Percentiles rank a stretch among this genome's conserved stretches.
These are phyloP conservation scores for Bipolaris victoriae DNA, from an alignment of 2,329 filamentous ascomycete genomes.

Conservation along the genomic window DNA sequence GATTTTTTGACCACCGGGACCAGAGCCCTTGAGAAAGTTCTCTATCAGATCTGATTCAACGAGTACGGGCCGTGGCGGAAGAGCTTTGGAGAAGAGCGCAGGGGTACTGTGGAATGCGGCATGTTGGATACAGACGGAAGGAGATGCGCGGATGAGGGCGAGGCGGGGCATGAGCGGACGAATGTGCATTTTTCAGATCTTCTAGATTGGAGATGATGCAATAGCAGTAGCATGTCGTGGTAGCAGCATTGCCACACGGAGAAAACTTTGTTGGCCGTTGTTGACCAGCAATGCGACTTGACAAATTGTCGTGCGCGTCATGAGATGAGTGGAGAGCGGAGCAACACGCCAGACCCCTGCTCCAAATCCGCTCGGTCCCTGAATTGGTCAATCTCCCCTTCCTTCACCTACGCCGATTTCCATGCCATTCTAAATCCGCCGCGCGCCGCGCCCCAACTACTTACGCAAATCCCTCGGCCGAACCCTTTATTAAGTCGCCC, in stretches of 20 bases:
- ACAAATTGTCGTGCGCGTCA: constrained; percentile 4
- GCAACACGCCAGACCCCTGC: not conserved
- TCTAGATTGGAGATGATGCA: constrained; percentile 15
- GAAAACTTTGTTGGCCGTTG: not conserved
- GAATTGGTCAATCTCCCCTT: constrained; percentile 13
- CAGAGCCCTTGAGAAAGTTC: constrained; percentile 85
- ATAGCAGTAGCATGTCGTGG: constrained; percentile 14
- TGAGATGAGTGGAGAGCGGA: not conserved
- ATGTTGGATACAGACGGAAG: constrained; percentile 17
- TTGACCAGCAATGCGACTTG: not conserved
- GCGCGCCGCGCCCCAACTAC: not conserved
- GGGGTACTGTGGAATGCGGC: constrained; percentile 25
- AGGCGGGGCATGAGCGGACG: constrained; percentile 13
- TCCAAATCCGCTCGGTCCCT: constrained; percentile 14
- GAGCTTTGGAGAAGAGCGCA: constrained; percentile 26
- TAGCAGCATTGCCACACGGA: constrained; percentile 19
- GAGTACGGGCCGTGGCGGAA: constrained; percentile 75
- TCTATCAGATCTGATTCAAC: constrained; percentile 82
- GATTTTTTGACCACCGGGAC: constrained; percentile 96
- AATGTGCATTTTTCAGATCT: constrained; percentile 16
- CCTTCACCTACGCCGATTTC: constrained; percentile 1
- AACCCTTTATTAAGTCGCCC: not conserved
- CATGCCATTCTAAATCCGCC: constrained; percentile 2
- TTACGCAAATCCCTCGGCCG: not conserved
- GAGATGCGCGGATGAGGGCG: constrained; percentile 6